Evolutionary conservation across 805 yeast species (phyloP).

Genomic region (Ogataea parapolymorpha): DNA sequence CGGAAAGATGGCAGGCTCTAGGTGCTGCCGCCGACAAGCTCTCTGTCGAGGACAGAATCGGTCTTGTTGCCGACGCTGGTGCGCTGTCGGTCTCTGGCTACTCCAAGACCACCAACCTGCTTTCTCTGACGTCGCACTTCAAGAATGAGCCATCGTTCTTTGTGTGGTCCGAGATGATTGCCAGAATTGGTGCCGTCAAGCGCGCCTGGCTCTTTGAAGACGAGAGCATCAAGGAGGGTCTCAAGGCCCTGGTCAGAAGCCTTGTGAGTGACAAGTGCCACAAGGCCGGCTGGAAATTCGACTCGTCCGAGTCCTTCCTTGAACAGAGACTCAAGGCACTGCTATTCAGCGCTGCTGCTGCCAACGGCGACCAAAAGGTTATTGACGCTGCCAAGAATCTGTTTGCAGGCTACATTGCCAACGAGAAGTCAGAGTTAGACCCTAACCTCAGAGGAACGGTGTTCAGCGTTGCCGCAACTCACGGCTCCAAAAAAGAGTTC

Average conservation of each 20-base stretch:
- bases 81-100: conserved; percentile 49
- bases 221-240: conserved; percentile 29
- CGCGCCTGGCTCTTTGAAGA: conserved; percentile 39
- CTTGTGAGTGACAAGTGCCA: conserved; percentile 27
- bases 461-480: conserved; percentile 42
- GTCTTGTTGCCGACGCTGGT: conserved; percentile 53
- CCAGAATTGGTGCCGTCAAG: conserved; percentile 35
- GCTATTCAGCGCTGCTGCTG: conserved; percentile 42
- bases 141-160: conserved; percentile 41
- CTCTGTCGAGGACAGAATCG: conserved; percentile 50
- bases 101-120: conserved; percentile 41
- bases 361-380: conserved; percentile 39
- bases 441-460: conserved; percentile 46
- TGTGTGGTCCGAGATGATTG: conserved; percentile 56
- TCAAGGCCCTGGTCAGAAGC: conserved; percentile 33
- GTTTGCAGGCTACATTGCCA: conserved; percentile 28
- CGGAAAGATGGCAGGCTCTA: conserved; percentile 36
- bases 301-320: conserved; percentile 63
- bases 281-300: conserved; percentile 76
- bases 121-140: conserved; percentile 42
- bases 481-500: conserved; percentile 38
- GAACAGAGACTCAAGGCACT: conserved; percentile 39
- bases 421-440: conserved; percentile 35
- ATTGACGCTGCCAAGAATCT: conserved; percentile 24
- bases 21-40: conserved; percentile 38